Evolutionary conservation across 192 early-diverging fungal genomes (phyloP).

Genomic region (Podila verticillata): DNA sequence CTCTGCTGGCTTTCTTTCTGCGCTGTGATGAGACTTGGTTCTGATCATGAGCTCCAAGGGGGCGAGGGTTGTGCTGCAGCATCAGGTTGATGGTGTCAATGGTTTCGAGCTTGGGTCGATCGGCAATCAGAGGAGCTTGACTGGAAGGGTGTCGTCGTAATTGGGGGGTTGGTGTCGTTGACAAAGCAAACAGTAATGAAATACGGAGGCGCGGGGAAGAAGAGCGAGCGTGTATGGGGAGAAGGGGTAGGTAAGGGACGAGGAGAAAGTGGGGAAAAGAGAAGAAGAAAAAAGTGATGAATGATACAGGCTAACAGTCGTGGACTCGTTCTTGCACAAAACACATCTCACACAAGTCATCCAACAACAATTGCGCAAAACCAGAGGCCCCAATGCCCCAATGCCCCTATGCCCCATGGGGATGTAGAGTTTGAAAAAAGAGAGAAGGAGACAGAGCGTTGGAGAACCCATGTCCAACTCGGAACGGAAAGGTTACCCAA

Average conservation of each 20-base stretch:
- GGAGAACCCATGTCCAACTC: too few species aligned
- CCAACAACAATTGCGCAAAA: too few species aligned
- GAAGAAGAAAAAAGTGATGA: neutral
- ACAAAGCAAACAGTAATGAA: neutral
- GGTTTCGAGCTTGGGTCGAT: constrained; percentile 50
- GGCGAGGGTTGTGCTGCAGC: constrained; percentile 14
- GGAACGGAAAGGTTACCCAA: too few species aligned
- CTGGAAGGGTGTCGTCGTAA: constrained; percentile 3
- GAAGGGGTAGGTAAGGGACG: neutral
- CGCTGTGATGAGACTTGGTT: constrained; percentile 19
- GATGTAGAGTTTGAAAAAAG: too few species aligned
- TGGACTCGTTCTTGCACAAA: too few species aligned
- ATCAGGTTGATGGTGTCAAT: constrained; percentile 51
- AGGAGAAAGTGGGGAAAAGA: neutral
- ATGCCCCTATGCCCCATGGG: too few species aligned
- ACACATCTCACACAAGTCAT: too few species aligned
- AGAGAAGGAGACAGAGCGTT: too few species aligned
- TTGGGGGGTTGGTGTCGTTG: neutral
- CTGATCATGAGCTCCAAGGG: neutral
- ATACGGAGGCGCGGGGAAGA: neutral
- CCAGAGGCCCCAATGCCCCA: too few species aligned
- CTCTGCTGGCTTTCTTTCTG: constrained; percentile 64
- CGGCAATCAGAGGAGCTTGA: constrained; percentile 40
- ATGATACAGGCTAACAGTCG: too few species aligned
- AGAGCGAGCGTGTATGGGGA: neutral